A percentile compares a stretch with the other conserved stretches of the same genome.
These are phyloP conservation scores for Pseudotsuga menziesii DNA, from an alignment of 75 land plant species.

Conservation along the genomic window DNA sequence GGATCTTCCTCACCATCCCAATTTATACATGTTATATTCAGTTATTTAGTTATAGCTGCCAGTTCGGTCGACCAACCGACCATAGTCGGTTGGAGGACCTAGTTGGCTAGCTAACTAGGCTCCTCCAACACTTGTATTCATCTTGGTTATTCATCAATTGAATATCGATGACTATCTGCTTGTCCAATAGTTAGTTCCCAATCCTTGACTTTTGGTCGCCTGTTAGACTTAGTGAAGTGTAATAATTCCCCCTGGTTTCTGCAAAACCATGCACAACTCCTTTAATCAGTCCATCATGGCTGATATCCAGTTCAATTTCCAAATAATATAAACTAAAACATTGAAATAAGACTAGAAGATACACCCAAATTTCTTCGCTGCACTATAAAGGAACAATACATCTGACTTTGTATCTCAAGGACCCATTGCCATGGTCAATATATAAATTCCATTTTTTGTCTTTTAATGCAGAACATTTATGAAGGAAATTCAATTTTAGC, in stretches of 20 bases:
- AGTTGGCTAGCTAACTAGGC: no score
- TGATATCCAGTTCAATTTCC: not conserved
- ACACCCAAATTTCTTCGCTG: not conserved
- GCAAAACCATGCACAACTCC: constrained; percentile 13
- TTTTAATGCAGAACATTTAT: not conserved
- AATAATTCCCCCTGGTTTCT: constrained; percentile 72
- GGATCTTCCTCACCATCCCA: no score
- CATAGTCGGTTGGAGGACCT: no score
- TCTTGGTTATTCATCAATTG: no score
- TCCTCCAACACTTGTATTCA: no score
- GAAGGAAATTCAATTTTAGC: not conserved
- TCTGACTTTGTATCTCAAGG: not conserved
- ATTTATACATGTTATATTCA: no score
- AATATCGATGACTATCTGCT: no score
- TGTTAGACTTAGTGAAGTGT: no score
- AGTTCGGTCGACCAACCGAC: no score
- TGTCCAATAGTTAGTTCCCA: no score
- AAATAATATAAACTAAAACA: not conserved
- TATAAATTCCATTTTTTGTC: not conserved
- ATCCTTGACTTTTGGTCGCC: no score
- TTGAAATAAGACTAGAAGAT: not conserved
- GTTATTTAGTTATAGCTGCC: no score
- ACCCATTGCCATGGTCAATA: not conserved
- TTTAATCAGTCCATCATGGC: not conserved
- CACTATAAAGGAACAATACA: not conserved